A percentile compares a stretch with the other conserved stretches of the same genome.
Conservation (phyloP, 805 yeast genomes). For the Cyberlindnera petersonii region DNA sequence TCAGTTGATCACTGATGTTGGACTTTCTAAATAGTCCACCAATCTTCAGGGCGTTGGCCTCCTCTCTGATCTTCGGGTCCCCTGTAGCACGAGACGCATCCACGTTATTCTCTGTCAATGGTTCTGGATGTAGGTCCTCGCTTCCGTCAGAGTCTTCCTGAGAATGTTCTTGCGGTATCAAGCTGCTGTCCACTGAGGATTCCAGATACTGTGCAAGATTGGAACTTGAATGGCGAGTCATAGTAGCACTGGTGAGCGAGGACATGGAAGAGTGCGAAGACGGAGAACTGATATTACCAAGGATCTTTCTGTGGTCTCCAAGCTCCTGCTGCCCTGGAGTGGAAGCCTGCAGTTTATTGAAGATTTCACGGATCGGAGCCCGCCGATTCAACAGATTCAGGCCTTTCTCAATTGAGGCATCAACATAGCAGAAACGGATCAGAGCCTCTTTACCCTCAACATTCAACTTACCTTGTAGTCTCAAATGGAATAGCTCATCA, state of each 20-base stretch:
- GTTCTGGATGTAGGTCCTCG: constrained; percentile 17
- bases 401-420: constrained; percentile 63
- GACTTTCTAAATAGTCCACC: constrained; percentile 15
- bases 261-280: neutral
- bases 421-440: constrained; percentile 65
- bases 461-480: constrained; percentile 51
- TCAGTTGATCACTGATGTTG: constrained; percentile 14
- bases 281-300: neutral
- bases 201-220: constrained; percentile 24
- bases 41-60: constrained; percentile 23
- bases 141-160: constrained; percentile 29
- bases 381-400: constrained; percentile 32
- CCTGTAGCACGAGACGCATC: constrained; percentile 15
- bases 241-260: constrained; percentile 5
- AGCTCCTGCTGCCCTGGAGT: neutral
- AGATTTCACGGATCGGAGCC: constrained; percentile 13
- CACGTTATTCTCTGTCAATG: constrained; percentile 6
- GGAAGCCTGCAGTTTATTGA: constrained; percentile 4
- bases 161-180: constrained; percentile 36
- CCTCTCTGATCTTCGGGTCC: constrained; percentile 22
- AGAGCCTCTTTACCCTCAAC: constrained; percentile 77
- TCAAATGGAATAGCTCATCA: constrained; percentile 54
- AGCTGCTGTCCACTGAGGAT: constrained; percentile 31
- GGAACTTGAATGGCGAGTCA: constrained; percentile 18
- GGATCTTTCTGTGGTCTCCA: constrained; percentile 1